These are phyloP conservation scores for Ophiorrhiza pumila DNA, from an alignment of 257 asterid genomes.

Conservation along the genomic window DNA sequence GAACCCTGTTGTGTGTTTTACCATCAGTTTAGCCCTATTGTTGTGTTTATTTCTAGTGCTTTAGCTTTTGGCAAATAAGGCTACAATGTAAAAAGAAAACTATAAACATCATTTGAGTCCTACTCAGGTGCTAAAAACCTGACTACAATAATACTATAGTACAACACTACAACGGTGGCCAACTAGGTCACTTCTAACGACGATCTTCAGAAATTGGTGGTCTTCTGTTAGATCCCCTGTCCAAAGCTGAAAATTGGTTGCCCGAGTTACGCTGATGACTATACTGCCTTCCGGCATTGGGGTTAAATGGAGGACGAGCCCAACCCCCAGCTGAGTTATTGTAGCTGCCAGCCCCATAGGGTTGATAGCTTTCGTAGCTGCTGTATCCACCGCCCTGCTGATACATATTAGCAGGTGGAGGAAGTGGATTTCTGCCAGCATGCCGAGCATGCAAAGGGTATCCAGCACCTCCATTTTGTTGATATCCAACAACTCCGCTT, in stretches of 20 bases:
- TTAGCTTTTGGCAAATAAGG: not conserved
- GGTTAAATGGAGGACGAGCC: constrained; percentile 36
- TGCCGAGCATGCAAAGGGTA: constrained; percentile 39
- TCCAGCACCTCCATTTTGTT: constrained; percentile 31
- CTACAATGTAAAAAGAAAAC: constrained; percentile 3
- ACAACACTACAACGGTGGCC: constrained; percentile 23
- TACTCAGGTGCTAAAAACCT: not conserved
- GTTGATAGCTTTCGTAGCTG: constrained; percentile 30
- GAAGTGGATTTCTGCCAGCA: constrained; percentile 30
- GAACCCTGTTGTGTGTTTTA: too few relatives aligned
- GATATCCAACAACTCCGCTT: not conserved
- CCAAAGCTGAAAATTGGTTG: constrained; percentile 55
- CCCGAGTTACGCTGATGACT: constrained; percentile 44
- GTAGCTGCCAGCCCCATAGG: constrained; percentile 35
- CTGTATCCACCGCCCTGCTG: constrained; percentile 47
- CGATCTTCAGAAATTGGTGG: constrained; percentile 56
- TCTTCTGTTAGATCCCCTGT: constrained; percentile 56
- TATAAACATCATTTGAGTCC: not conserved
- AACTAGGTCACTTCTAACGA: constrained; percentile 29
- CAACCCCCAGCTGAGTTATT: constrained; percentile 28
- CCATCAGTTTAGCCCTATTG: not conserved
- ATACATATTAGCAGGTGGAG: constrained; percentile 31
- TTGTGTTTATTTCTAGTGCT: not conserved
- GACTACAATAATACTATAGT: constrained; percentile 10
- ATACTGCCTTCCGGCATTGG: constrained; percentile 49